phyloP scores from a whole-genome alignment of 805 yeast species.

The Torulaspora quercuum region DNA sequence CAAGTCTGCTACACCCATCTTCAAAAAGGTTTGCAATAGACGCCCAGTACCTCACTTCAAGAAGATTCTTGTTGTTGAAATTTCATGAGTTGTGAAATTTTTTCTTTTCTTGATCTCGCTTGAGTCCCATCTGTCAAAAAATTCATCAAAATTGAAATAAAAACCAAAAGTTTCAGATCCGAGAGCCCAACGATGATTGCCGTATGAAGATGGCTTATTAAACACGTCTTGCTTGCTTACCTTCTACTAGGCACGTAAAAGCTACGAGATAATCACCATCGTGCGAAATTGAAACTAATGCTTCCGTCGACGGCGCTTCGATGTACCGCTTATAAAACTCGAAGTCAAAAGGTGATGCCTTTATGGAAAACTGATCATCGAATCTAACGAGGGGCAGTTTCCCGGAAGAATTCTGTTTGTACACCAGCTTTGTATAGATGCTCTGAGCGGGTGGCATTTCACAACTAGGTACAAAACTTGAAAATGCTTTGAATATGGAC shows the following conservation, averaged over 20 bases:
- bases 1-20: conserved; percentile 40
- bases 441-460: conserved; percentile 31
- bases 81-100: conserved; percentile 3
- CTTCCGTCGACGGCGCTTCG: conserved; percentile 6
- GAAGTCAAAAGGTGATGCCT: conserved; percentile 1
- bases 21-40: conserved; percentile 1
- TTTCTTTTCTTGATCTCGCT: conserved; percentile 6
- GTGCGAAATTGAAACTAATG: conserved; percentile 31
- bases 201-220: no score
- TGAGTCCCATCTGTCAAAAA: background rate
- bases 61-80: background rate
- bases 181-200: no score
- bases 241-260: conserved; percentile 9
- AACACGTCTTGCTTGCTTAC: background rate
- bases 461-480: conserved; percentile 13
- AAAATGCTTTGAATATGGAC: conserved; percentile 26
- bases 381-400: conserved; percentile 23
- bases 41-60: no score
- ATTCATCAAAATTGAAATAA: background rate
- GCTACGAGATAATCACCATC: conserved; percentile 31
- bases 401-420: conserved; percentile 18
- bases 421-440: conserved; percentile 27
- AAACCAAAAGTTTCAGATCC: no score
- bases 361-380: conserved; percentile 10
- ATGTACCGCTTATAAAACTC: conserved; percentile 20